Evolutionary conservation across 495 filamentous ascomycete genomes (phyloP).

Genomic region (Cercophora samala): DNA sequence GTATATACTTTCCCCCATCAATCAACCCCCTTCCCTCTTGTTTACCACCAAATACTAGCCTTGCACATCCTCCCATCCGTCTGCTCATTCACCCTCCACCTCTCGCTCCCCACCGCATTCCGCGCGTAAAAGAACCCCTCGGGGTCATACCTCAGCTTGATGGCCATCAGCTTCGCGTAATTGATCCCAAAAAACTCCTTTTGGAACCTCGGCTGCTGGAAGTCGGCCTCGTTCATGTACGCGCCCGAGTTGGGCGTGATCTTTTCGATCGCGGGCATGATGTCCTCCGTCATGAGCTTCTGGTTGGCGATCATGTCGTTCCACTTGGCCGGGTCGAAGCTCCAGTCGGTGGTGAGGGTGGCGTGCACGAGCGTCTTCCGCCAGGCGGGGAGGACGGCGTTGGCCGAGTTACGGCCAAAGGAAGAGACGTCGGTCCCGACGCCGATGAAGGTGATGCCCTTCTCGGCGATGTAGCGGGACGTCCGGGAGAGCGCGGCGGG

Average conservation of each 20-base stretch:
- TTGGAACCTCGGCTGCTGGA: constrained; percentile 50
- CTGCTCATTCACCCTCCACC: constrained; percentile 21
- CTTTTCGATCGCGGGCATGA: constrained; percentile 34
- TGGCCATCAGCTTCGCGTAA: constrained; percentile 39
- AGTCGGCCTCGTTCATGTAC: constrained; percentile 52
- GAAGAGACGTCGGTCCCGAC: constrained; percentile 33
- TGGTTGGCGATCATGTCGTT: constrained; percentile 26
- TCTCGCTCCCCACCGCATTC: constrained; percentile 46
- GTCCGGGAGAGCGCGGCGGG: constrained; percentile 37
- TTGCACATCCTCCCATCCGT: constrained; percentile 33
- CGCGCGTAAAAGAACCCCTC: constrained; percentile 49
- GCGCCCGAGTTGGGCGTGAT: constrained; percentile 39
- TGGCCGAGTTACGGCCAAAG: constrained; percentile 28
- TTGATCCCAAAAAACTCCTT: constrained; percentile 50
- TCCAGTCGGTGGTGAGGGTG: constrained; percentile 28
- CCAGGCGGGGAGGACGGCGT: constrained; percentile 54
- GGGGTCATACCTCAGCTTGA: constrained; percentile 56
- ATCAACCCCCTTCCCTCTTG: too few relatives aligned
- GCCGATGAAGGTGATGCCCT: constrained; percentile 40
- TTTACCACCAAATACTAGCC: not conserved
- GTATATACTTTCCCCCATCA: too few relatives aligned
- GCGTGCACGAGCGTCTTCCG: constrained; percentile 28
- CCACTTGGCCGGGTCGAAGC: constrained; percentile 27
- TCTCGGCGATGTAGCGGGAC: constrained; percentile 39
- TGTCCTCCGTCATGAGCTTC: constrained; percentile 32